Percentiles rank a stretch among this genome's conserved stretches.
Conservation (phyloP, 805 yeast species). For the Hanseniaspora mollemarum region DNA sequence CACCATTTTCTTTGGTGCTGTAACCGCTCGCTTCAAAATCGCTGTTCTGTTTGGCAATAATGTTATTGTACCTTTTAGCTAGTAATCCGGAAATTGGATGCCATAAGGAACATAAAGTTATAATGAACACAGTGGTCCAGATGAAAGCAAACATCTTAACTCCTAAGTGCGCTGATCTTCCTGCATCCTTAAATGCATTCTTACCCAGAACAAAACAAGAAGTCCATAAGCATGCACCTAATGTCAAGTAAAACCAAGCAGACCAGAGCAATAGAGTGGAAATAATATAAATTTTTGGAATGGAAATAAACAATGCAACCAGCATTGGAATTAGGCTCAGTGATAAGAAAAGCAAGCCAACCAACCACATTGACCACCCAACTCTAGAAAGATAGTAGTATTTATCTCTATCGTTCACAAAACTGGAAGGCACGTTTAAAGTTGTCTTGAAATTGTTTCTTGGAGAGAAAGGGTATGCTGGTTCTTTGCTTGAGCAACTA, state of each 20-base stretch:
- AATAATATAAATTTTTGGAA: constrained; percentile 18
- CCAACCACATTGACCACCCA: constrained; percentile 51
- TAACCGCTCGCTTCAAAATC: constrained; percentile 18
- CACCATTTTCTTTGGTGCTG: too few species aligned
- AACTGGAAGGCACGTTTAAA: constrained; percentile 42
- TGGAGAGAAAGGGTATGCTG: constrained; percentile 85
- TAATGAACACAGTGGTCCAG: constrained; percentile 42
- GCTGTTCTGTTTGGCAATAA: constrained; percentile 33
- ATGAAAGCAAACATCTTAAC: constrained; percentile 45
- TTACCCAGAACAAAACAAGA: constrained; percentile 47
- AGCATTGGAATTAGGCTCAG: constrained; percentile 35
- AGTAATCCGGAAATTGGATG: constrained; percentile 10
- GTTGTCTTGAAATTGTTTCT: constrained; percentile 51
- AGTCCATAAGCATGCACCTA: constrained; percentile 42
- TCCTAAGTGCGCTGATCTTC: constrained; percentile 37
- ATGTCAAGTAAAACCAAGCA: constrained; percentile 36
- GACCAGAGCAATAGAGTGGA: constrained; percentile 22
- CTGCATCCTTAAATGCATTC: constrained; percentile 36
- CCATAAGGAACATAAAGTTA: constrained; percentile 16
- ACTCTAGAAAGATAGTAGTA: constrained; percentile 60
- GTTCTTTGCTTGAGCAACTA: constrained; percentile 42
- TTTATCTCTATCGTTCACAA: constrained; percentile 38
- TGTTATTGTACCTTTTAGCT: constrained; percentile 9
- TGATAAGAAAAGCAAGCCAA: constrained; percentile 46
- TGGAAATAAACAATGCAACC: constrained; percentile 20